A percentile compares a stretch with the other conserved stretches of the same genome.
Evolutionary conservation across 2,329 filamentous ascomycete species (phyloP).

Genomic region (Beauveria caledonica): DNA sequence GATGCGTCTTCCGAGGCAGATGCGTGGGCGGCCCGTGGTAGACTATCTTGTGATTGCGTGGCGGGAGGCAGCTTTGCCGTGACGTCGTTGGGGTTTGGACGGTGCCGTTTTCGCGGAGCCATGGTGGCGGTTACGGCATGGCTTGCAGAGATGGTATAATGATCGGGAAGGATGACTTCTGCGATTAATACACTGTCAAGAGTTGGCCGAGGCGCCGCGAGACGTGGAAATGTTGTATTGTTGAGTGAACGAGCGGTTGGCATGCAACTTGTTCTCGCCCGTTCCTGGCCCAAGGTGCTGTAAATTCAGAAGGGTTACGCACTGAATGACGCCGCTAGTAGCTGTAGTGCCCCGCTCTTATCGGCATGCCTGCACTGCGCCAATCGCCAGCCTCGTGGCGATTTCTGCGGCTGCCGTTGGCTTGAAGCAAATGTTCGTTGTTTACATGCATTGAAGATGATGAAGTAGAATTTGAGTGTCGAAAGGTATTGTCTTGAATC

Average conservation of each 20-base stretch:
- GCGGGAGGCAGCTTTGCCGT: constrained; percentile 13
- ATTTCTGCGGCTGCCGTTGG: background rate
- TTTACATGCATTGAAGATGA: background rate
- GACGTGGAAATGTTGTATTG: background rate
- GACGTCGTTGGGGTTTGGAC: constrained; percentile 21
- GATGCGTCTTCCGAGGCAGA: constrained; percentile 14
- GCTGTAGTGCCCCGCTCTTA: background rate
- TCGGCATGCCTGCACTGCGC: background rate
- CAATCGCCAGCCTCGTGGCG: background rate
- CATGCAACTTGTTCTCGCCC: constrained; percentile 2
- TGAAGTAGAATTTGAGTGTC: background rate
- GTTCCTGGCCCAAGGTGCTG: background rate
- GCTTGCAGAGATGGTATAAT: background rate
- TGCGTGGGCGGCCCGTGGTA: constrained; percentile 5
- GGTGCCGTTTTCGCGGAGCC: constrained; percentile 27
- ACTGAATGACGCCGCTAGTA: background rate
- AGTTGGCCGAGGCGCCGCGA: constrained; percentile 1
- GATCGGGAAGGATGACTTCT: background rate
- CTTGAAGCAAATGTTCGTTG: background rate
- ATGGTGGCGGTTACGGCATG: constrained; percentile 15
- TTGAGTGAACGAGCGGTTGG: background rate
- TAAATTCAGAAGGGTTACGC: background rate
- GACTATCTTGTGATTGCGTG: constrained; percentile 13
- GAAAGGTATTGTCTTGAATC: too few species aligned
- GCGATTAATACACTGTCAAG: background rate